Evolutionary conservation across 2,329 filamentous ascomycete genomes (phyloP), one percentile per base, ranked within the genome.

Genomic region (Trichophyton rubrum): DNA sequence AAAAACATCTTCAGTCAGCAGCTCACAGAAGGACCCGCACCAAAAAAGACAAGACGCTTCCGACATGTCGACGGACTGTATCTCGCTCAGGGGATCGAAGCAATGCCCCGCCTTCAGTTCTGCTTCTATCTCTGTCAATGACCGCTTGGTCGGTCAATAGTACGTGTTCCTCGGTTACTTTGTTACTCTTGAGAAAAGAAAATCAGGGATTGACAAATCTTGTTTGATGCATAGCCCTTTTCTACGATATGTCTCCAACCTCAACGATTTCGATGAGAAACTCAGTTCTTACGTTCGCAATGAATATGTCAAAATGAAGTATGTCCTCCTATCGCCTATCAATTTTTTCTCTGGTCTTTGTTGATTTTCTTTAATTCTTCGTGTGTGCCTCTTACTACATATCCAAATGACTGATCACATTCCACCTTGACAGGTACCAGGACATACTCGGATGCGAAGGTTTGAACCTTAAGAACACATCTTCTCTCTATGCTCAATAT

Each of bases 401-500:
- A 24, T 22, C 47, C 15, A 60, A 20, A 24, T 57, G 6, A 60
- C 35, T 15, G 43, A 60, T 20, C 13, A 15, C 6, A 57, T 51
- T 33, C 22, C 2, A 9, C n/a, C 22, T 20, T 35, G 55, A 59
- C 69, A 97, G 92, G 78, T 99, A 92, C 74, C 81, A 88, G 72
- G 79, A 82, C 59, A 78, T 90, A 56, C 82, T 99, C 65, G 92
- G 92, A 60, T 99, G 93, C 72, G 80, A 82, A 56, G 82, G 82
- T 64, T 79, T 96, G 68, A 84, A 93, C 69, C 81, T 91, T 61
- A 84, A 83, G 60, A 88, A 95, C 71, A 86, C 90, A 3, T 86
- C 84, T 66, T 82, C 87, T 68, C 83, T 91, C 69, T 99, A 99
- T 75, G 92, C 93, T 56, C 87, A 93, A 67, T 99, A 92, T 75